phyloP scores from a whole-genome alignment of 2,329 filamentous ascomycete genomes.

The Pseudodiploospora longispora region DNA sequence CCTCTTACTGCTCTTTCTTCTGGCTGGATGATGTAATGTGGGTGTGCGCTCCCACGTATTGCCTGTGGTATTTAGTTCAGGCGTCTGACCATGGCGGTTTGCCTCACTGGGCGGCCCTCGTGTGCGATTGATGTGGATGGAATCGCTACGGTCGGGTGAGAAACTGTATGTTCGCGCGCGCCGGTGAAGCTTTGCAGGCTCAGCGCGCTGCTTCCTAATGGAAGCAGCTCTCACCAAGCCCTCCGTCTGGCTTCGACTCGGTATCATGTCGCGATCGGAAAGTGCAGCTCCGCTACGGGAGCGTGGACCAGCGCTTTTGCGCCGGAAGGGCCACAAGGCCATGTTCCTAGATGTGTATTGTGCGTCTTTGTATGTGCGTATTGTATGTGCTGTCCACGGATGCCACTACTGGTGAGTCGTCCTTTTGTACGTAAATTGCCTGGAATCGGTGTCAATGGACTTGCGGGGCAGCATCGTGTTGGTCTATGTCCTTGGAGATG shows the following conservation, averaged over 20 bases:
- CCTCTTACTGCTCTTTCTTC: slow-evolving; percentile 69
- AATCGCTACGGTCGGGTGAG: slow-evolving; percentile 51
- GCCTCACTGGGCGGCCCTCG: slow-evolving; percentile 8
- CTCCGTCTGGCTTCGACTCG: slow-evolving; percentile 28
- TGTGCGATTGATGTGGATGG: slow-evolving; percentile 33
- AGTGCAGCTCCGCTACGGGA: slow-evolving; percentile 45
- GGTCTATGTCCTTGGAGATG: slow-evolving; percentile 1
- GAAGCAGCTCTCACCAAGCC: slow-evolving; percentile 17
- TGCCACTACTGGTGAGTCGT: slow-evolving; percentile 15
- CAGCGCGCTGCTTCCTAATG: slow-evolving; percentile 36
- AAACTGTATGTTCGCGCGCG: slow-evolving; percentile 51
- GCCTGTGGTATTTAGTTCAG: background rate
- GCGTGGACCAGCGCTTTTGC: slow-evolving; percentile 60
- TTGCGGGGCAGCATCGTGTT: slow-evolving; percentile 9
- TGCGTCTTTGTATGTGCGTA: slow-evolving; percentile 6
- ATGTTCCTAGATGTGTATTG: slow-evolving; percentile 36
- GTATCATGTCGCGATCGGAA: slow-evolving; percentile 40
- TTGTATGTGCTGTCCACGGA: slow-evolving; percentile 11
- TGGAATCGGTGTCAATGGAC: slow-evolving; percentile 2
- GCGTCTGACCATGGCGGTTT: slow-evolving; percentile 10
- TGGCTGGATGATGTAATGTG: slow-evolving; percentile 51
- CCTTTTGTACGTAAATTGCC: slow-evolving; percentile 15
- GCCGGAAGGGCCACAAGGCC: slow-evolving; percentile 79
- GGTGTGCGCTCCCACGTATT: slow-evolving; percentile 26
- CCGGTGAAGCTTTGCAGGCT: slow-evolving; percentile 40